phyloP scores from a whole-genome alignment of 1,139 yeast genomes.

The Suhomyces coccinellae region DNA sequence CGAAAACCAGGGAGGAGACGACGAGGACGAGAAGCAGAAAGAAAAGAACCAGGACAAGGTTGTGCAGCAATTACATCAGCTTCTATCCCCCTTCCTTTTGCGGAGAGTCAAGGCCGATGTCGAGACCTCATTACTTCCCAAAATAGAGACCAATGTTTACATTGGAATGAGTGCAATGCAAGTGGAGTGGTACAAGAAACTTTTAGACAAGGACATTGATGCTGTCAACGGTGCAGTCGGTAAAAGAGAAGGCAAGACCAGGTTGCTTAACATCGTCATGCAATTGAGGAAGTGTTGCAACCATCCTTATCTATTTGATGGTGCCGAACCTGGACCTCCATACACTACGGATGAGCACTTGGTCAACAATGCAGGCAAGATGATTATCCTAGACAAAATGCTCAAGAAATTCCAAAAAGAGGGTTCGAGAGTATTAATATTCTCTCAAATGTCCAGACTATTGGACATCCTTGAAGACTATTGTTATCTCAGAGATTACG shows the following conservation, averaged over 20 bases:
- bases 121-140: constrained; percentile 73
- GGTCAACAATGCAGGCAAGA: constrained; percentile 68
- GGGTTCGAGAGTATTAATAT: constrained; percentile 74
- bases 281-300: constrained; percentile 82
- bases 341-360: constrained; percentile 81
- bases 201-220: constrained; percentile 76
- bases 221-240: constrained; percentile 82
- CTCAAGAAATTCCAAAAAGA: constrained; percentile 61
- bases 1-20: constrained; percentile 35
- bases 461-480: constrained; percentile 79
- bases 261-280: constrained; percentile 77
- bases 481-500: constrained; percentile 63
- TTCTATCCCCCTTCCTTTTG: constrained; percentile 70
- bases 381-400: constrained; percentile 69
- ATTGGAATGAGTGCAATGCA: constrained; percentile 79
- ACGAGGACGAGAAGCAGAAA: constrained; percentile 46
- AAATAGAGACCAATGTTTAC: constrained; percentile 70
- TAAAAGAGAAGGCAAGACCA: constrained; percentile 71
- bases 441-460: constrained; percentile 81
- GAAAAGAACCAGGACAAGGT: constrained; percentile 70
- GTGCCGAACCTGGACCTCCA: constrained; percentile 89
- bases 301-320: constrained; percentile 80
- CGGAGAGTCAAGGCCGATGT: constrained; percentile 82
- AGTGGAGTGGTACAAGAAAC: constrained; percentile 69
- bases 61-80: constrained; percentile 86